Conservation (phyloP, 2,329 filamentous ascomycete genomes). For the Colletotrichum noveboracense region DNA sequence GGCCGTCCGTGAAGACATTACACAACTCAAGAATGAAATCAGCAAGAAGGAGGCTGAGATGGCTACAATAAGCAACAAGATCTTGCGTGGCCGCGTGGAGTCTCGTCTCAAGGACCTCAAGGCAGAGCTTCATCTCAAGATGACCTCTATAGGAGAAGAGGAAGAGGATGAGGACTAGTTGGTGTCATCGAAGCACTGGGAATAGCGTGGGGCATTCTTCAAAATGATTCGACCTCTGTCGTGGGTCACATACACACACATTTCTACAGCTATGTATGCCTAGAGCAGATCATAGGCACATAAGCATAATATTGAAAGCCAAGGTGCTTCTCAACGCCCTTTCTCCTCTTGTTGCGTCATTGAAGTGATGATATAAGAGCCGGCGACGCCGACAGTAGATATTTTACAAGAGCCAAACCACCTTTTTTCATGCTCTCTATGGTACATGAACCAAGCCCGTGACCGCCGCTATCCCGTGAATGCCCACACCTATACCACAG, state of each 20-base stretch:
- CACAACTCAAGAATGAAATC: slow-evolving; percentile 57
- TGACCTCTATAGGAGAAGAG: slow-evolving; percentile 42
- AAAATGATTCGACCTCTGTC: not conserved
- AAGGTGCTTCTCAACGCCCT: not conserved
- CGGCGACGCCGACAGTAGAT: slow-evolving; percentile 8
- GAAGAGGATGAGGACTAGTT: slow-evolving; percentile 21
- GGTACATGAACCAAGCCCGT: slow-evolving; percentile 1
- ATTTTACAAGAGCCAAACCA: slow-evolving; percentile 12
- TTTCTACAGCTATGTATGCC: not conserved
- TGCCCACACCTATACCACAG: not conserved
- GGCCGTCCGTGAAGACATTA: slow-evolving; percentile 60
- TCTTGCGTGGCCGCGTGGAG: slow-evolving; percentile 56
- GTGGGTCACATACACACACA: not conserved
- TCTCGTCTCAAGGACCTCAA: slow-evolving; percentile 53
- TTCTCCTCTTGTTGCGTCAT: not conserved
- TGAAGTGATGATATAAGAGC: slow-evolving; percentile 9
- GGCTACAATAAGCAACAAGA: slow-evolving; percentile 47
- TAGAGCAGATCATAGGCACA: not conserved
- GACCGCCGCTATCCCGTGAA: not conserved
- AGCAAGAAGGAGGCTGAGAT: slow-evolving; percentile 49
- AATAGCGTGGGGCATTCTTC: not conserved
- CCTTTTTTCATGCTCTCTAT: slow-evolving; percentile 5
- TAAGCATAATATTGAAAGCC: not conserved
- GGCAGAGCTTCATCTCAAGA: slow-evolving; percentile 50
- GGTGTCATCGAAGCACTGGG: not conserved